Evolutionary conservation across 352 stramenopile species (phyloP).

Genomic region (Phytophthora constricta): DNA sequence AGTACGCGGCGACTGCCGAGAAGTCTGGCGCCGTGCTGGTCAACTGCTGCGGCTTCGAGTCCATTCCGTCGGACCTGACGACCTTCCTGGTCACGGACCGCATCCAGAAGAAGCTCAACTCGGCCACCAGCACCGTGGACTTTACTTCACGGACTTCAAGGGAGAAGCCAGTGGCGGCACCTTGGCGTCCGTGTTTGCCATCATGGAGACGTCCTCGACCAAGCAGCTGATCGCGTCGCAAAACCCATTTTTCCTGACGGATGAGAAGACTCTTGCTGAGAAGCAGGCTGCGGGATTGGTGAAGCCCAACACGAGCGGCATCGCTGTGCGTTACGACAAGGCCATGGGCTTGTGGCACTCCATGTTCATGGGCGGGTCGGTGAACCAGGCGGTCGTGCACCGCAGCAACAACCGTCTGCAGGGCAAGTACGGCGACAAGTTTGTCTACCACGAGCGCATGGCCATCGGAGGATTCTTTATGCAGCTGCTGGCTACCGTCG

Average conservation of each 20-base stretch:
- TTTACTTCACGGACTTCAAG: slow-evolving; percentile 55
- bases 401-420: slow-evolving; percentile 69
- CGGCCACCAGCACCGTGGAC: slow-evolving; percentile 42
- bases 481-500: slow-evolving; percentile 49
- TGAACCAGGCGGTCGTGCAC: slow-evolving; percentile 87
- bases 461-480: slow-evolving; percentile 54
- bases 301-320: slow-evolving; percentile 40
- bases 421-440: slow-evolving; percentile 60
- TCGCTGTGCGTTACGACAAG: slow-evolving; percentile 71
- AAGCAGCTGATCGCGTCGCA: slow-evolving; percentile 46
- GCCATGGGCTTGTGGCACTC: slow-evolving; percentile 67
- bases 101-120: slow-evolving; percentile 61
- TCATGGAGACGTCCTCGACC: slow-evolving; percentile 58
- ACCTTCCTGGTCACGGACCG: slow-evolving; percentile 74
- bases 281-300: slow-evolving; percentile 43
- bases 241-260: slow-evolving; percentile 71
- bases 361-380: slow-evolving; percentile 77
- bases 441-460: slow-evolving; percentile 74
- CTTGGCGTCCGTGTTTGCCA: slow-evolving; percentile 56
- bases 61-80: slow-evolving; percentile 87
- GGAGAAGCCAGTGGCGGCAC: slow-evolving; percentile 73
- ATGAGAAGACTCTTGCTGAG: slow-evolving; percentile 43
- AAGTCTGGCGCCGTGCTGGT: slow-evolving; percentile 83
- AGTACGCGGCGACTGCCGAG: slow-evolving; percentile 61
- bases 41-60: slow-evolving; percentile 91